phyloP scores from a whole-genome alignment of 805 yeast genomes.

The Nakazawaea sp. region DNA sequence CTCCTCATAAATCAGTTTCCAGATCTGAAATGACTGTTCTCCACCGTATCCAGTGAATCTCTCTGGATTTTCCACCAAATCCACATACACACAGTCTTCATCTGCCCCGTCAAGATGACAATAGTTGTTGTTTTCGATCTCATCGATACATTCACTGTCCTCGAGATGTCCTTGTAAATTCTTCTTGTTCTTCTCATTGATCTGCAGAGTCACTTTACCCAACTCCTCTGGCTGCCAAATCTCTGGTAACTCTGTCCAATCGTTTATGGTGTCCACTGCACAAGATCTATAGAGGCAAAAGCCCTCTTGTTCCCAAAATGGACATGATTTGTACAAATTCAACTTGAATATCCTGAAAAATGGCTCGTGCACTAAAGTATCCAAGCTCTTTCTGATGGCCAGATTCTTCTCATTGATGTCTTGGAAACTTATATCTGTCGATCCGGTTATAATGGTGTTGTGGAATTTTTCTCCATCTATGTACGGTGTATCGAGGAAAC shows the following conservation, averaged over 20 bases:
- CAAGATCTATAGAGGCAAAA: conserved; percentile 84
- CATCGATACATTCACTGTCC: conserved; percentile 18
- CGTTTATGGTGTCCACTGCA: conserved; percentile 80
- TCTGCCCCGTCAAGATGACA: conserved; percentile 58
- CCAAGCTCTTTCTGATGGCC: conserved; percentile 48
- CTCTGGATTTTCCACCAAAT: conserved; percentile 85
- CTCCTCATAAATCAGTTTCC: conserved; percentile 89
- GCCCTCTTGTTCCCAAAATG: conserved; percentile 76
- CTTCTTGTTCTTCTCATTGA: conserved; percentile 21
- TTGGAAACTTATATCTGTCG: conserved; percentile 25
- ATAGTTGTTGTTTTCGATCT: conserved; percentile 48
- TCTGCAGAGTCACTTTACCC: conserved; percentile 36
- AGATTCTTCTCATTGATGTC: conserved; percentile 47
- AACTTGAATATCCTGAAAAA: conserved; percentile 86
- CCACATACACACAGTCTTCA: conserved; percentile 74
- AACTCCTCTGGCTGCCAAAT: conserved; percentile 69
- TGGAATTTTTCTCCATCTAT: conserved; percentile 13
- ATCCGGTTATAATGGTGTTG: conserved; percentile 19
- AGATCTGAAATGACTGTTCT: conserved; percentile 81
- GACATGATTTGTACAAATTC: conserved; percentile 77
- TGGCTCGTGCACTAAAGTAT: conserved; percentile 57
- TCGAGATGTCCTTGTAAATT: conserved; percentile 12
- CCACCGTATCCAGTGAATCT: conserved; percentile 97
- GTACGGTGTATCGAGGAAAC: conserved; percentile 9
- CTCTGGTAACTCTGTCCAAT: conserved; percentile 64